Evolutionary conservation across 129 eudicot genomes (phyloP).

Genomic region (sunflower (Helianthus annuus)): DNA sequence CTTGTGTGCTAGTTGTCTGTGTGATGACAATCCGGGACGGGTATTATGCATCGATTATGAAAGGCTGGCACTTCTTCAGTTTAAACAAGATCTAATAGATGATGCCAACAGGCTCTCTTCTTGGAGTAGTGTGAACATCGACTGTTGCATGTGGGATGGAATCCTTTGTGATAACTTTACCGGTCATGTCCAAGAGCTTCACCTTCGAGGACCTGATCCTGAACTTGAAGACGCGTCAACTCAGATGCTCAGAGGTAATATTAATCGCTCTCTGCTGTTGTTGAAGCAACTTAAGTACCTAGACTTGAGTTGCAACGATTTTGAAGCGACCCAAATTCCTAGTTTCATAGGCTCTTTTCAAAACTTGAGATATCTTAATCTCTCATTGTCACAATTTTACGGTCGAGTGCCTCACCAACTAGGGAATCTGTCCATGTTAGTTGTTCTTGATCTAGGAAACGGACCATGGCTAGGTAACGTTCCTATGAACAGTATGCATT

Average conservation of each 20-base stretch:
- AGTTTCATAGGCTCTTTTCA: slow-evolving; percentile 13
- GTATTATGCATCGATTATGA: slow-evolving; percentile 20
- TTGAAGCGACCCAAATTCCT: slow-evolving; percentile 9
- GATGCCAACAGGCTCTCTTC: no score
- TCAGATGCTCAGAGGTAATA: slow-evolving; percentile 17
- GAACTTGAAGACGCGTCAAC: not conserved
- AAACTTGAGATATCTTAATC: slow-evolving; percentile 21
- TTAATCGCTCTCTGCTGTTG: slow-evolving; percentile 33
- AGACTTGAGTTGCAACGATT: slow-evolving; percentile 37
- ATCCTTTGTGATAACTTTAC: no score
- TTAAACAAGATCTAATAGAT: no score
- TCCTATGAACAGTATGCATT: slow-evolving; percentile 10
- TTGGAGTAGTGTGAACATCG: no score
- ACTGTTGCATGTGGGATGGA: no score
- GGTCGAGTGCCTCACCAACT: slow-evolving; percentile 28
- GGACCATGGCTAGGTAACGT: not conserved
- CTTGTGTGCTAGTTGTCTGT: not conserved
- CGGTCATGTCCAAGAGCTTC: no score
- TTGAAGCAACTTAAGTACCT: slow-evolving; percentile 31
- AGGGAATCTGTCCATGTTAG: slow-evolving; percentile 39
- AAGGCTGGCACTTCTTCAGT: slow-evolving; percentile 5
- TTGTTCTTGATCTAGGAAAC: slow-evolving; percentile 19
- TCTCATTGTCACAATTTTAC: slow-evolving; percentile 14
- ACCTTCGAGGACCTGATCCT: not conserved
- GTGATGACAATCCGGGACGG: not conserved